Evolutionary conservation across 2,329 filamentous ascomycete genomes (phyloP).

Genomic region (Colletotrichum sp.): DNA sequence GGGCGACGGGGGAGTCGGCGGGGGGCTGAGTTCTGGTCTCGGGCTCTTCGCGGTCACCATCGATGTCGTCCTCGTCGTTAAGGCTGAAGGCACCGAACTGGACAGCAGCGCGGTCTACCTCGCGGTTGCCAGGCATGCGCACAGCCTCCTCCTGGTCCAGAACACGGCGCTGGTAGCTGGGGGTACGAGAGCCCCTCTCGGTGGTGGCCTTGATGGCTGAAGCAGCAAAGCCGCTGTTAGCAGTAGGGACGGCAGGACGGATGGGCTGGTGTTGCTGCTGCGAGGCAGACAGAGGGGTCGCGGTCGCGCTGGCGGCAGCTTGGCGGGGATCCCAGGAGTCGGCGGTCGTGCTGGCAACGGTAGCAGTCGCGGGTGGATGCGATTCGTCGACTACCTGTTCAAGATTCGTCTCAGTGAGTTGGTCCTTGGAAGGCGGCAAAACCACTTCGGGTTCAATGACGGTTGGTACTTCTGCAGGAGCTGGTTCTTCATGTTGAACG

Average conservation of each 20-base stretch:
- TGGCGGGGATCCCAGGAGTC: slow-evolving; percentile 81
- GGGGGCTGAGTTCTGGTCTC: slow-evolving; percentile 94
- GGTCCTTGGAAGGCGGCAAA: slow-evolving; percentile 75
- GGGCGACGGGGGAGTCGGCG: slow-evolving; percentile 86
- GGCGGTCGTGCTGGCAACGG: slow-evolving; percentile 85
- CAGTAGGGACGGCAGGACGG: slow-evolving; percentile 33
- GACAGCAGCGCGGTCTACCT: slow-evolving; percentile 89
- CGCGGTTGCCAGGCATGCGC: slow-evolving; percentile 96
- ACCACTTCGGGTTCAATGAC: slow-evolving; percentile 57
- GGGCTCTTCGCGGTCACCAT: slow-evolving; percentile 92
- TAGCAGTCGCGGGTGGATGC: slow-evolving; percentile 76
- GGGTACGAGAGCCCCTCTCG: slow-evolving; percentile 67
- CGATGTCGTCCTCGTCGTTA: slow-evolving; percentile 85
- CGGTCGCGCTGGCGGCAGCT: slow-evolving; percentile 61
- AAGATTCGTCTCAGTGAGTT: slow-evolving; percentile 90
- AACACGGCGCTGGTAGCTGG: slow-evolving; percentile 84
- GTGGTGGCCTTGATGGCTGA: slow-evolving; percentile 80
- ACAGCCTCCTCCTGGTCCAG: slow-evolving; percentile 97
- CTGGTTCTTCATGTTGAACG: slow-evolving; percentile 26
- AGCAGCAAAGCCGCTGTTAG: slow-evolving; percentile 73
- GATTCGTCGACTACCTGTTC: slow-evolving; percentile 88
- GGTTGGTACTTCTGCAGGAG: slow-evolving; percentile 28
- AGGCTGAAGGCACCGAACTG: slow-evolving; percentile 97
- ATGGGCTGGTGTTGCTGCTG: slow-evolving; percentile 69
- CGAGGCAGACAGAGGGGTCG: slow-evolving; percentile 69